Evolutionary conservation across 306 rosid species (phyloP), one percentile per base, ranked within the genome.

Genomic region (Mucuna pruriens): DNA sequence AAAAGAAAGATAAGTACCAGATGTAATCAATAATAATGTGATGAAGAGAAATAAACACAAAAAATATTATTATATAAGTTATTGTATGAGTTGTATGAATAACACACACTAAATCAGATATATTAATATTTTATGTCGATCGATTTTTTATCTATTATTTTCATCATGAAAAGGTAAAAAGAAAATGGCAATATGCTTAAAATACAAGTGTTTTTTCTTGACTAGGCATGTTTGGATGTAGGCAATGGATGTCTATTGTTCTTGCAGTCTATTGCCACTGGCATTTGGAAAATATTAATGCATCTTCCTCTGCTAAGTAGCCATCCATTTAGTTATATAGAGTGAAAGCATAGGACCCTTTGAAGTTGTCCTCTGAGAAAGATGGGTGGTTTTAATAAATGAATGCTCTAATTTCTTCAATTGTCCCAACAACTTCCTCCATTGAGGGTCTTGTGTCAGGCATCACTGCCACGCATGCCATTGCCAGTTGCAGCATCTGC

Each of bases 401-500:
- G 1, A 88, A 74, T 49, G 73, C 87, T 65, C 89, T 77, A 60
- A 90, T 86, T 8, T 91, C 97, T 81, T 91, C 97, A 1, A 95
- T 91, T 87, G 89, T 88, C 66, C 78, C 85, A 40, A 86, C 91
- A 44, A 95, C 92, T 86, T 93, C 97, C 39, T 82, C 95, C 97
- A 95, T 92, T 1, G 92, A 82, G 44, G 99, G 99, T 60, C 97
- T 86, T 70, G 86, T 52, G 44, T 93, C 99, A 0, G 99, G 96
- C 66, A 82, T 75, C 85, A 29, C 75, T 25, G 91, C 90, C n/a
- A 93, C 99, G 29, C 99, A 93, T 3, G 97, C 93, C 97, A 95
- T 91, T 69, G 95, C 97, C 61, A 95, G 86, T 82, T 95, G 97
- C 77, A 95, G 90, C 97, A 93, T 93, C 83, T 95, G 99, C 68